A percentile compares a stretch with the other conserved stretches of the same genome.
Evolutionary conservation across 306 rosid genomes (phyloP).

Genomic region (barrel medic (Medicago truncatula)): MtrunA17r5.0-ANR NC_053045.1:44800001-44800500

Average conservation of each 20-base stretch:
- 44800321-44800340: conserved; percentile 74
- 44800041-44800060: conserved; percentile 38
- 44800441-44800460: conserved; percentile 76
- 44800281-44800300: conserved; percentile 78
- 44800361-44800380: conserved; percentile 79
- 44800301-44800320: conserved; percentile 66
- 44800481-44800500: conserved; percentile 93
- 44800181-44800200: conserved; percentile 84
- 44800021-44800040: conserved; percentile 31
- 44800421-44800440: conserved; percentile 86
- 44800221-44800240: conserved; percentile 68
- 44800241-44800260: conserved; percentile 95
- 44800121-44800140: background rate
- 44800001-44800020: conserved; percentile 21
- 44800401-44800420: conserved; percentile 89
- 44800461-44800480: conserved; percentile 86
- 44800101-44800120: conserved; percentile 14
- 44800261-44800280: conserved; percentile 86
- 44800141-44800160: conserved; percentile 60
- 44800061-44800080: conserved; percentile 14
- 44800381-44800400: conserved; percentile 82
- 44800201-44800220: conserved; percentile 50
- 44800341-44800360: conserved; percentile 81
- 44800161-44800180: conserved; percentile 93
- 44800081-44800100: conserved; percentile 20